Conservation (phyloP, 495 filamentous ascomycete species). For the Mycothermus thermophilus region DNA sequence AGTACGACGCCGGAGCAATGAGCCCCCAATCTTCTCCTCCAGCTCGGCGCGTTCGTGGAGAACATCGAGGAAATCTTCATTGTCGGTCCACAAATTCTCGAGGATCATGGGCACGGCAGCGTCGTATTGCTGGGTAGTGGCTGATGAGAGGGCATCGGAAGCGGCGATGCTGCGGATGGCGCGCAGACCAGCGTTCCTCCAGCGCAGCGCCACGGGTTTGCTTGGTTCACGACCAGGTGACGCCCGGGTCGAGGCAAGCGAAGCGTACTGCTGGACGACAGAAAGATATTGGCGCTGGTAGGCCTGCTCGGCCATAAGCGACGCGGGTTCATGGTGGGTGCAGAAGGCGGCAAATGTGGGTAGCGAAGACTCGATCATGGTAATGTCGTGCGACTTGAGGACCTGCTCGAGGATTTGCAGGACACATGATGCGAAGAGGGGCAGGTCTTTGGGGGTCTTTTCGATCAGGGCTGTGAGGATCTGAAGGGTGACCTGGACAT, state of each 20-base stretch:
- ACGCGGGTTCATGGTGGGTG: slow-evolving; percentile 61
- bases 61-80: slow-evolving; percentile 49
- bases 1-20: slow-evolving; percentile 48
- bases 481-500: slow-evolving; percentile 84
- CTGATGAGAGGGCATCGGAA: slow-evolving; percentile 60
- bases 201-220: slow-evolving; percentile 64
- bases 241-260: slow-evolving; percentile 51
- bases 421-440: slow-evolving; percentile 69
- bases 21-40: slow-evolving; percentile 51
- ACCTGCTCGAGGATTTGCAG: slow-evolving; percentile 66
- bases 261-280: slow-evolving; percentile 62
- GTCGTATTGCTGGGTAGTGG: slow-evolving; percentile 58
- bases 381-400: slow-evolving; percentile 65
- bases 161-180: slow-evolving; percentile 67
- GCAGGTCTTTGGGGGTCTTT: slow-evolving; percentile 76
- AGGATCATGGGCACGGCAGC: slow-evolving; percentile 70
- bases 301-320: slow-evolving; percentile 65
- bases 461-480: slow-evolving; percentile 81
- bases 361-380: slow-evolving; percentile 77
- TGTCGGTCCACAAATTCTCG: slow-evolving; percentile 67
- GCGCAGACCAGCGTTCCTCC: slow-evolving; percentile 64
- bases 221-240: slow-evolving; percentile 39
- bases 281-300: slow-evolving; percentile 70
- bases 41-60: slow-evolving; percentile 47
- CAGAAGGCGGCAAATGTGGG: slow-evolving; percentile 75